phyloP scores from a whole-genome alignment of 1,284 basidiomycete genomes.

The Coniferiporia weirii region DNA sequence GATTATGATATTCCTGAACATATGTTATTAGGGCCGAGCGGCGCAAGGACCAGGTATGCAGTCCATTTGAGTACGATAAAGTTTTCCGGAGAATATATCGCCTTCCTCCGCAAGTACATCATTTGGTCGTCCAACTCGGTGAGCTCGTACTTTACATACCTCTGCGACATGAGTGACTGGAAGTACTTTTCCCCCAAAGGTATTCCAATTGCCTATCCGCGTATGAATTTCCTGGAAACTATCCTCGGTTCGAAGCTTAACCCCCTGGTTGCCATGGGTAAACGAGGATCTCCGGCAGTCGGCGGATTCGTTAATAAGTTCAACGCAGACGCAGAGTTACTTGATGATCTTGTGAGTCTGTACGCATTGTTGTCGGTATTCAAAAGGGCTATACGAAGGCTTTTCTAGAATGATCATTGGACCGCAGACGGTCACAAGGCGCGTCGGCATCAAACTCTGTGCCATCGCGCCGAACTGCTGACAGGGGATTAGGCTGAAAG shows the following conservation, averaged over 20 bases:
- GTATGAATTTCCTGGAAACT: conserved; percentile 84
- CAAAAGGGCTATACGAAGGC: neutral
- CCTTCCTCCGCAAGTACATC: conserved; percentile 66
- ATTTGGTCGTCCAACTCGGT: conserved; percentile 80
- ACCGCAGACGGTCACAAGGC: conserved; percentile 80
- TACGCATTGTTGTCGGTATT: neutral
- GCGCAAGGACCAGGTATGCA: conserved; percentile 75
- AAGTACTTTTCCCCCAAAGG: conserved; percentile 31
- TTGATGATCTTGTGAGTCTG: conserved; percentile 77
- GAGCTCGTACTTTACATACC: conserved; percentile 17
- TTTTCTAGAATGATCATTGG: conserved; percentile 82
- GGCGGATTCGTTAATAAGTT: conserved; percentile 87
- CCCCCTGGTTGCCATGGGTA: conserved; percentile 71
- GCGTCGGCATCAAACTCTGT: neutral
- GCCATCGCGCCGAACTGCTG: neutral
- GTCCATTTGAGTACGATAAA: conserved; percentile 63
- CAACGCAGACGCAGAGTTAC: conserved; percentile 84
- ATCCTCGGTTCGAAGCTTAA: conserved; percentile 80
- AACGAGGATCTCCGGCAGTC: conserved; percentile 57
- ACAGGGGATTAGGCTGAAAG: conserved; percentile 66
- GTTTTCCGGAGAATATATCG: conserved; percentile 58
- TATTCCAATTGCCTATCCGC: conserved; percentile 83
- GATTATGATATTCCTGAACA: conserved; percentile 1
- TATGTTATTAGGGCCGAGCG: conserved; percentile 69
- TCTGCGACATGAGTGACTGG: conserved; percentile 8